Evolutionary conservation across 257 asterid genomes (phyloP).

Genomic region (Fraxinus quadrangulata): DNA sequence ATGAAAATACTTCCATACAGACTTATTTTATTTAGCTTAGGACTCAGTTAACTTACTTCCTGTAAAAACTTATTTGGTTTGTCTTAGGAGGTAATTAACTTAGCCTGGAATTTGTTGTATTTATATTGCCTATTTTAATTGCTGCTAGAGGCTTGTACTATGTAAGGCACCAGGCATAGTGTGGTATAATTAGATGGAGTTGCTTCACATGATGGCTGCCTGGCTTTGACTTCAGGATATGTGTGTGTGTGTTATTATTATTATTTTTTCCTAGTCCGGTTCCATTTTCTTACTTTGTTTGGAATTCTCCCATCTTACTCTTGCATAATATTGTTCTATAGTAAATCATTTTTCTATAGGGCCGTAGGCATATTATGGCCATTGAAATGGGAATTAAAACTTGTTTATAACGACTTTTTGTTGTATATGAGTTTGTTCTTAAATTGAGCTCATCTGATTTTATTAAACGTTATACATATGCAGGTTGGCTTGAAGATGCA

Average conservation of each 20-base stretch:
- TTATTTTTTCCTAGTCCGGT: background rate
- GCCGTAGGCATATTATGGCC: background rate
- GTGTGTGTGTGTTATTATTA: too few relatives aligned
- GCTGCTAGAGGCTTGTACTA: constrained; percentile 18
- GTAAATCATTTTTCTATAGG: background rate
- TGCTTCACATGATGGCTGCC: background rate
- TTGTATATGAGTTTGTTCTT: constrained; percentile 15
- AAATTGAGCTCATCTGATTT: constrained; percentile 14
- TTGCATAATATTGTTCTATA: background rate
- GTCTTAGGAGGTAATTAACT: constrained; percentile 5
- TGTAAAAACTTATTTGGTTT: background rate
- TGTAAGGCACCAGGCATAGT: constrained; percentile 9
- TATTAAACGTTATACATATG: constrained; percentile 24
- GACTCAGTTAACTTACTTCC: background rate
- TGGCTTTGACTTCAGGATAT: background rate
- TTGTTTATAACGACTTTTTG: background rate
- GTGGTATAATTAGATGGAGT: constrained; percentile 3
- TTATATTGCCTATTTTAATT: constrained; percentile 13
- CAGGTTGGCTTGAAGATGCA: constrained; percentile 99
- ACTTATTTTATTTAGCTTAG: background rate
- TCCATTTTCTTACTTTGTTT: constrained; percentile 4
- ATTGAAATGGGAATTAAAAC: background rate
- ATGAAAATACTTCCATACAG: background rate
- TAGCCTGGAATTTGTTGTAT: background rate
- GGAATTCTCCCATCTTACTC: background rate